Conservation (phyloP, 1,284 basidiomycete genomes). For the Gomphus bonarii region DNA sequence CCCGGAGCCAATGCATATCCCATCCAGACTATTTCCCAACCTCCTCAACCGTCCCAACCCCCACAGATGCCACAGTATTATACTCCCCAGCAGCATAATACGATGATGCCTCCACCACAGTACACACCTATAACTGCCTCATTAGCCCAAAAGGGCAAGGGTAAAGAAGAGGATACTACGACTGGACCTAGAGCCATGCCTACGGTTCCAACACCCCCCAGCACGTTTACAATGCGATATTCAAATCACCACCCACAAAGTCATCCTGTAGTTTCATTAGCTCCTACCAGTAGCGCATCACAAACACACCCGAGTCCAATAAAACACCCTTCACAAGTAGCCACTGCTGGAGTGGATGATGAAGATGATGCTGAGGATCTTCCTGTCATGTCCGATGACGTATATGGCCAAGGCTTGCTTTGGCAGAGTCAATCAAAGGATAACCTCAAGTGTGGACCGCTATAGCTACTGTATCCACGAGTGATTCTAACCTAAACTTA, state of each 20-base stretch:
- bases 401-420: conserved; percentile 68
- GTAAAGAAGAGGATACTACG: conserved; percentile 1
- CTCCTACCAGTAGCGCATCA: not conserved
- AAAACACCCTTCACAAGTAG: not conserved
- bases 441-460: conserved; percentile 57
- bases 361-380: conserved; percentile 67
- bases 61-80: conserved; percentile 2
- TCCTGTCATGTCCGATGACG: conserved; percentile 77
- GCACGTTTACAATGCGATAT: conserved; percentile 1
- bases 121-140: not conserved
- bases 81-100: not conserved
- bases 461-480: conserved; percentile 2
- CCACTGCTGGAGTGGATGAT: conserved; percentile 24
- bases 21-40: not conserved
- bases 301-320: not conserved
- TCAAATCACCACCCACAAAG: not conserved
- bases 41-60: not conserved
- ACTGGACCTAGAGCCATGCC: not conserved
- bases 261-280: conserved; percentile 3
- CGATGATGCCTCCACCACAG: conserved; percentile 5
- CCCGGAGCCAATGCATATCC: conserved; percentile 5
- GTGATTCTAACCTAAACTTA: not conserved
- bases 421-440: conserved; percentile 79
- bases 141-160: conserved; percentile 2
- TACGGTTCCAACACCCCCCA: not conserved